These are phyloP conservation scores for Sarcomyxa edulis DNA, from an alignment of 768 basidiomycete species.

Conservation along the genomic window DNA sequence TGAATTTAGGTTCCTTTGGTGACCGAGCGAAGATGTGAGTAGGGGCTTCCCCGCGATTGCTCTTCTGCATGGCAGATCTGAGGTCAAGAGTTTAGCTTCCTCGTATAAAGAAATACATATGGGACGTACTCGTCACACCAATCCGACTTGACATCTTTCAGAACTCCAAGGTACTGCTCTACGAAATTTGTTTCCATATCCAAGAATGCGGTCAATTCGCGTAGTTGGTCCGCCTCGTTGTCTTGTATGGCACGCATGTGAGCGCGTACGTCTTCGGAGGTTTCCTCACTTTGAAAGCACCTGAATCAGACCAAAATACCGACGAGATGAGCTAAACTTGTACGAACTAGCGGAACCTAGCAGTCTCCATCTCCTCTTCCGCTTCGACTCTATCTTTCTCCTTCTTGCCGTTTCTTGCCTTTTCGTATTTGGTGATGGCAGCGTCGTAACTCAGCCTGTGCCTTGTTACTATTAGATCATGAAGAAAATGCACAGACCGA, in stretches of 20 bases:
- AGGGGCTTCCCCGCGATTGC: conserved; percentile 14
- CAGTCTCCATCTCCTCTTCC: conserved; percentile 74
- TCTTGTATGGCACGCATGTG: conserved; percentile 80
- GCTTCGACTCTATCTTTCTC: conserved; percentile 76
- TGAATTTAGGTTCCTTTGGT: conserved; percentile 21
- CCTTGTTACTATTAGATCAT: background rate
- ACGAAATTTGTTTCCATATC: conserved; percentile 73
- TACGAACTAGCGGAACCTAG: conserved; percentile 71
- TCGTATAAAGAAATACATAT: conserved; percentile 2
- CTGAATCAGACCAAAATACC: conserved; percentile 5
- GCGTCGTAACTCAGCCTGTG: conserved; percentile 73
- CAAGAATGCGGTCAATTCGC: conserved; percentile 65
- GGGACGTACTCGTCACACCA: conserved; percentile 65
- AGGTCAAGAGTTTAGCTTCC: conserved; percentile 6
- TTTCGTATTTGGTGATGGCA: conserved; percentile 64
- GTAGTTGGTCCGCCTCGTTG: conserved; percentile 66
- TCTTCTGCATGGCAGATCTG: conserved; percentile 24
- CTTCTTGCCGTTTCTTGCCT: conserved; percentile 67
- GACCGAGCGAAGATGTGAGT: conserved; percentile 11
- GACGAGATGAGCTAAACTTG: background rate
- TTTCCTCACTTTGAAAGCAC: conserved; percentile 62
- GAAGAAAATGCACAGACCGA: conserved; percentile 21
- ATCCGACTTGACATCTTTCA: conserved; percentile 59
- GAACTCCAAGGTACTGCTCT: conserved; percentile 64
- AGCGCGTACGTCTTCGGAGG: conserved; percentile 75